Base-by-base conservation (phyloP, 164 flowering plant genomes). In the Piper betle region DNA sequence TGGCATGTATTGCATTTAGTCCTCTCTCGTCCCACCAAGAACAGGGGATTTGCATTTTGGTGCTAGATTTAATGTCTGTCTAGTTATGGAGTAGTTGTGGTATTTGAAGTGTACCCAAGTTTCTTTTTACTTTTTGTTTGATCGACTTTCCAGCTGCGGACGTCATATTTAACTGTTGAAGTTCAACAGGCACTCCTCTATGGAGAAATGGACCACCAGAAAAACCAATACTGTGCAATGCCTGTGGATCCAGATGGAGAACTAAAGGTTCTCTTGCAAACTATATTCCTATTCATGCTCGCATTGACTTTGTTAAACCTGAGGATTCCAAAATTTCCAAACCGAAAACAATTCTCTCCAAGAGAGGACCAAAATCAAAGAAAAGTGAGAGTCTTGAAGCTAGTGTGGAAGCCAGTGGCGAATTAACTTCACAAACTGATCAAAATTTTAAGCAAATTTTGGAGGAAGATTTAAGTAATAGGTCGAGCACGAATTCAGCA, bases 171-270 rank as follows among this genome's bases (percentile, higher is more conserved):
- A 46, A 25, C 33, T 25, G 2, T 55, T 33, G 38, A 3, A 20
- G 8, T n/a, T 15, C 38, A 58, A 39, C 72, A 93, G 99, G 87
- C 78, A 93, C 99, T 39, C 97, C 99, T 56, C 94, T 90, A 61
- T 93, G 99, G 99, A 87, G 99, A 53, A 93, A 93, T 76, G 99
- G 99, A 41, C 99, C 99, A 64, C 87, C 96, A 37, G 95, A 86
- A 65, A 93, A 93, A 80, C 99, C 97, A 17, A 84, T 93, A 17
- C 71, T 93, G 55, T 93, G 99, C 84, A 93, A 93, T 82, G 99
- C 99, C 50, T 93, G 99, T 79, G 99, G 99, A 10, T 90, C 97
- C 5, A 72, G 97, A 62, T 93, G 99, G 99, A 84, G 99, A 72
- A 93, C 97, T 55, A 93, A 90, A 64, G 97, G 99, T 68, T 77